Evolutionary conservation across 257 asterid genomes (phyloP).

Genomic region (Scutellaria galericulata): DNA sequence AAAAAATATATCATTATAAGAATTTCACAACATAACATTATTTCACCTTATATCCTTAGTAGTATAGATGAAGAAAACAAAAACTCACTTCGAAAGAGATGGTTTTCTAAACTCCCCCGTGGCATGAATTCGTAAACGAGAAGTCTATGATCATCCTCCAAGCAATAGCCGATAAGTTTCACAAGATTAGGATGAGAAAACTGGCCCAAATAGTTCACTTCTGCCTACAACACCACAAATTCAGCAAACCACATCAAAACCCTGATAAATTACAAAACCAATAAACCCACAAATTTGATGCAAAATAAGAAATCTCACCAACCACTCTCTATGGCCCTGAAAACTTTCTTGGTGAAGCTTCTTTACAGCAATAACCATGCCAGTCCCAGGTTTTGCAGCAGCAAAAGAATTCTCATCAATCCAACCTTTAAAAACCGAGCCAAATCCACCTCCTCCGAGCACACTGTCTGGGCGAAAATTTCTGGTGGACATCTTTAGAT

Average conservation of each 20-base stretch:
- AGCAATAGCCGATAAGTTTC: constrained; percentile 62
- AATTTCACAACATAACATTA: neutral
- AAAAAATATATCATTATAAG: neutral
- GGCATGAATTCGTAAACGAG: constrained; percentile 69
- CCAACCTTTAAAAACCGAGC: constrained; percentile 94
- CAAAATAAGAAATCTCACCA: constrained; percentile 56
- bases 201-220: constrained; percentile 65
- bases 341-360: constrained; percentile 72
- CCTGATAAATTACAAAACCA: neutral
- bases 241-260: neutral
- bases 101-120: constrained; percentile 71
- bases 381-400: constrained; percentile 82
- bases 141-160: constrained; percentile 66
- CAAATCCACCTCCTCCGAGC: constrained; percentile 89
- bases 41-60: neutral
- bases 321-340: constrained; percentile 90
- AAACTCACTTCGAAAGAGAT: constrained; percentile 72
- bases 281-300: constrained; percentile 8
- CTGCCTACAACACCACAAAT: constrained; percentile 47
- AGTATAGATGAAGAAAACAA: constrained; percentile 6
- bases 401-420: constrained; percentile 65
- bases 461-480: constrained; percentile 86
- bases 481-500: constrained; percentile 75
- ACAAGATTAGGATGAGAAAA: constrained; percentile 67
- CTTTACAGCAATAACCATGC: constrained; percentile 77